Evolutionary conservation across 164 flowering plant genomes (phyloP).

Genomic region (Vitis cinerea): DNA sequence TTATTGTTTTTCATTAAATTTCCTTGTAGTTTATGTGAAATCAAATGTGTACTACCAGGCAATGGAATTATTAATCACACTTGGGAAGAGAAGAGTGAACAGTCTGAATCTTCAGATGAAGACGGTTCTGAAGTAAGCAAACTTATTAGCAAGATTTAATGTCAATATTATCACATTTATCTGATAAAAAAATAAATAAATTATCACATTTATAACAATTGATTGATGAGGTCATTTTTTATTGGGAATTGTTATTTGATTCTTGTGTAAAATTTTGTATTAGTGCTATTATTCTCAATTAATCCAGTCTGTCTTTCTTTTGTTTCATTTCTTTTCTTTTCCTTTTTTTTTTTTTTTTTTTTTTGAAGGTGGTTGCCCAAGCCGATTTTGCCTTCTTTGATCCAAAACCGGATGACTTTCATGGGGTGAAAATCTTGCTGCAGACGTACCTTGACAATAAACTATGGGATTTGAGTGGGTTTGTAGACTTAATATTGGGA

Average conservation of each 20-base stretch:
- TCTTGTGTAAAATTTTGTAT: not conserved
- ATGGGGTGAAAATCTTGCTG: constrained; percentile 82
- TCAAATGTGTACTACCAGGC: constrained; percentile 20
- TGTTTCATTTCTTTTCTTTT: not conserved
- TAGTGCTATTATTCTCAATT: not conserved
- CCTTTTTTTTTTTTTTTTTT: not conserved
- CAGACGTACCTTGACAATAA: constrained; percentile 69
- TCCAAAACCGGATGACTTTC: constrained; percentile 82
- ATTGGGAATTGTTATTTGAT: not conserved
- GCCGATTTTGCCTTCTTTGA: constrained; percentile 93
- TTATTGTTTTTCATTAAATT: not conserved
- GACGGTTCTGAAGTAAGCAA: constrained; percentile 55
- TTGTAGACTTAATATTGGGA: constrained; percentile 82
- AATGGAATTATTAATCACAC: constrained; percentile 12
- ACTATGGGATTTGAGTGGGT: constrained; percentile 84
- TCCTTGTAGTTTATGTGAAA: not conserved
- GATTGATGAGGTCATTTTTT: not conserved
- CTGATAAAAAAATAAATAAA: too few species aligned
- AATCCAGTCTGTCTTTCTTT: not conserved
- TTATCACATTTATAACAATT: not conserved
- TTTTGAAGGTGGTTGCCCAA: constrained; percentile 61
- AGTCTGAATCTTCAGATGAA: constrained; percentile 49
- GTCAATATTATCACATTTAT: not conserved
- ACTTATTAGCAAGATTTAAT: not conserved
- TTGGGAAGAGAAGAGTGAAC: constrained; percentile 20